These are phyloP conservation scores for Sungouiella blattae DNA, from an alignment of 805 yeast species.

Conservation along the genomic window DNA sequence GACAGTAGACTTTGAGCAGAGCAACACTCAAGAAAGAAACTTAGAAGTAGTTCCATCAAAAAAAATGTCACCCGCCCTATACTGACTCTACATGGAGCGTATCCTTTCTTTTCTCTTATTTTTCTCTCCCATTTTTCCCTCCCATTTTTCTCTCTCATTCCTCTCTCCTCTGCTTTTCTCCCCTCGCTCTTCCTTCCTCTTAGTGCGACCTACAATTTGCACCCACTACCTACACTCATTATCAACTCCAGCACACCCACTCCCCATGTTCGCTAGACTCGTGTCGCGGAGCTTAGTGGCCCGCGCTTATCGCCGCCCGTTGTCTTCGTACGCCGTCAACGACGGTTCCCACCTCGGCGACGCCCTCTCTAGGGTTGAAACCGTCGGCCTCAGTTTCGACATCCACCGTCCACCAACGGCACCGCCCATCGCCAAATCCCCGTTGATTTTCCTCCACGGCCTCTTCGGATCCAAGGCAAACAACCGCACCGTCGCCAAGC, in stretches of 20 bases:
- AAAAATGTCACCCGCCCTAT: no score
- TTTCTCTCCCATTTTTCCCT: background rate
- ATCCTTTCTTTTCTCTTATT: no score
- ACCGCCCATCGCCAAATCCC: constrained; percentile 39
- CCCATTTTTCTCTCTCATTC: background rate
- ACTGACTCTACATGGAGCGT: no score
- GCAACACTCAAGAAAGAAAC: no score
- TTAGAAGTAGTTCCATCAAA: no score
- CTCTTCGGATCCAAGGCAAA: constrained; percentile 82
- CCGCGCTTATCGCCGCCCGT: background rate
- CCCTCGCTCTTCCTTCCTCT: background rate
- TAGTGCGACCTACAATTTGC: background rate
- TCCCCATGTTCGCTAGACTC: background rate
- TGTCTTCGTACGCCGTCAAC: constrained; percentile 6
- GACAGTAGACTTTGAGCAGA: no score
- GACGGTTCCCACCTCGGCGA: constrained; percentile 25
- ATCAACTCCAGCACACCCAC: background rate
- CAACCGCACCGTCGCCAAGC: constrained; percentile 73
- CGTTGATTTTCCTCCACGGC: constrained; percentile 82
- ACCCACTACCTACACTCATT: background rate
- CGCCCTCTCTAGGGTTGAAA: constrained; percentile 35
- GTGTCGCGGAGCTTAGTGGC: background rate
- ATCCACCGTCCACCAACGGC: constrained; percentile 30
- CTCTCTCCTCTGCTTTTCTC: no score
- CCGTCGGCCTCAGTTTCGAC: constrained; percentile 58